Evolutionary conservation across 2,329 filamentous ascomycete species (phyloP).

Genomic region (Neurospora sp.): DNA sequence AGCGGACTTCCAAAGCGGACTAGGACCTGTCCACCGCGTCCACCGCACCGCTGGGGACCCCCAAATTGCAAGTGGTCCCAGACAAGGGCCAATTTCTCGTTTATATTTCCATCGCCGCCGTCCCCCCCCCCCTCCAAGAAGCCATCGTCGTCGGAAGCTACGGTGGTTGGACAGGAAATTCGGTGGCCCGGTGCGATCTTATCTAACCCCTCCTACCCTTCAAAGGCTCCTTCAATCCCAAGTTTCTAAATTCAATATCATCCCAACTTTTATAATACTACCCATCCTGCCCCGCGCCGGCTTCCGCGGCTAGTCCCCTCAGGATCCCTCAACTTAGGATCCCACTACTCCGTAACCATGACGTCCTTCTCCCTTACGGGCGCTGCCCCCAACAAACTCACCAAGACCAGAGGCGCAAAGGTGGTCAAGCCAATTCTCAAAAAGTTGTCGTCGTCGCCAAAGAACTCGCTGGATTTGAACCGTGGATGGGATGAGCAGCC

Average conservation of each 20-base stretch:
- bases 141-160: not conserved
- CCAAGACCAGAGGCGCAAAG: slow-evolving; percentile 37
- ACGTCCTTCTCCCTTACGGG: slow-evolving; percentile 25
- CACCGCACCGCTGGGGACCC: not conserved
- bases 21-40: not conserved
- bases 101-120: not conserved
- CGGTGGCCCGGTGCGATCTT: not conserved
- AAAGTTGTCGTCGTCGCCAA: slow-evolving; percentile 47
- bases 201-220: not conserved
- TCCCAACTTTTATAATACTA: not conserved
- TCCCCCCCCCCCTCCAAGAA: not conserved
- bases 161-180: not conserved
- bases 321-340: not conserved
- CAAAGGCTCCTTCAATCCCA: not conserved
- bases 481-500: slow-evolving; percentile 44
- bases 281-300: not conserved
- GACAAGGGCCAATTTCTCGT: not conserved
- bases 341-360: slow-evolving; percentile 19
- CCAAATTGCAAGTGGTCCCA: not conserved
- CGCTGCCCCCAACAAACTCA: slow-evolving; percentile 26
- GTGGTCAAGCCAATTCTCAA: slow-evolving; percentile 54
- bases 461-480: slow-evolving; percentile 53
- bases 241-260: not conserved
- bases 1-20: not conserved
- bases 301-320: not conserved